phyloP scores from a whole-genome alignment of 192 early-diverging fungal genomes.

The Entrophospora sp. region DNA sequence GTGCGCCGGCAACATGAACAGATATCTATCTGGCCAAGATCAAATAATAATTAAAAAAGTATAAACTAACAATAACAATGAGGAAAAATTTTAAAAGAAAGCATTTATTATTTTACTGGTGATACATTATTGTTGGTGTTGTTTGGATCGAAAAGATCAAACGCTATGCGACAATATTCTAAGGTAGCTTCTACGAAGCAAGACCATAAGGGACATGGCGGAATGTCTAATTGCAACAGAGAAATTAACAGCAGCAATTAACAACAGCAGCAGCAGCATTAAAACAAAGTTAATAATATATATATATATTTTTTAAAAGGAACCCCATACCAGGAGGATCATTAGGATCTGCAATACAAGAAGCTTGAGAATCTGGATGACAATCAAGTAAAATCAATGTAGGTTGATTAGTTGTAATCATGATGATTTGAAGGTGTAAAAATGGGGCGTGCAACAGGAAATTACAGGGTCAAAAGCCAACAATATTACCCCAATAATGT shows the following conservation, averaged over 20 bases:
- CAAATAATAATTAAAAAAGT: background rate
- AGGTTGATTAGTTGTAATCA: too few relatives aligned
- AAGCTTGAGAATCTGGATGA: background rate
- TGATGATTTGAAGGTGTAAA: too few relatives aligned
- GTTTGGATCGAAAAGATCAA: constrained; percentile 12
- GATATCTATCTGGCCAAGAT: constrained; percentile 2
- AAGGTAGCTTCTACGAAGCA: constrained; percentile 22
- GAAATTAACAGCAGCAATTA: background rate
- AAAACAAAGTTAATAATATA: background rate
- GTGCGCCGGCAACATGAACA: constrained; percentile 20
- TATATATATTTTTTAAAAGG: background rate
- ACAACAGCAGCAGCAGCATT: background rate
- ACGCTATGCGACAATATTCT: constrained; percentile 22
- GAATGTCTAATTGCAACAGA: background rate
- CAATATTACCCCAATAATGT: too few relatives aligned
- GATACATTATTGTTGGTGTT: background rate
- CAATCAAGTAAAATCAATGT: constrained; percentile 19
- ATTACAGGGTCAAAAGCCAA: too few relatives aligned
- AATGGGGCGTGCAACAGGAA: too few relatives aligned
- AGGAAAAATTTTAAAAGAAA: background rate
- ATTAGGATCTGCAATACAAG: background rate
- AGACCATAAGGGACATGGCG: constrained; percentile 18
- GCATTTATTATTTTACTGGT: too few relatives aligned
- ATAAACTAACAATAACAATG: background rate
- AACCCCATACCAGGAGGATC: background rate